Conservation (phyloP, 768 basidiomycete species). For the Amyloporia xantha region DNA sequence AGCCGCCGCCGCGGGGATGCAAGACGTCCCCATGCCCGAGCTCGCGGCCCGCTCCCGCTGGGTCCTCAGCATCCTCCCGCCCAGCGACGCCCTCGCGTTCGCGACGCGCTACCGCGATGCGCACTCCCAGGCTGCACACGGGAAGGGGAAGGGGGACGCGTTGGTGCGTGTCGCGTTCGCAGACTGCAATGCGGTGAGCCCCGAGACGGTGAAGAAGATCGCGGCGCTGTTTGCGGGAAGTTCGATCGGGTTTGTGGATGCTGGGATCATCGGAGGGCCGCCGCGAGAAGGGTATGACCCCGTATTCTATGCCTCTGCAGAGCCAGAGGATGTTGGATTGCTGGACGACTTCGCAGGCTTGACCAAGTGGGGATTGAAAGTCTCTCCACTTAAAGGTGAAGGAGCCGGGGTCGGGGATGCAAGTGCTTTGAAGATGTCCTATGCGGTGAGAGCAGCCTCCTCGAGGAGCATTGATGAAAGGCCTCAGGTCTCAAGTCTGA, state of each 20-base stretch:
- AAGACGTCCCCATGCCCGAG: slow-evolving; percentile 31
- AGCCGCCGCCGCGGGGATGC: slow-evolving; percentile 46
- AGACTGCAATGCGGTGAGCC: slow-evolving; percentile 56
- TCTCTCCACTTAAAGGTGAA: slow-evolving; percentile 39
- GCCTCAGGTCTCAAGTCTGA: neutral
- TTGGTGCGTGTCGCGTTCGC: slow-evolving; percentile 30
- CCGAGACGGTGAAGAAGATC: slow-evolving; percentile 42
- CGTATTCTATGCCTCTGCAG: slow-evolving; percentile 48
- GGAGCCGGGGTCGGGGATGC: slow-evolving; percentile 48
- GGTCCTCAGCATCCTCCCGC: slow-evolving; percentile 54
- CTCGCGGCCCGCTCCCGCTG: slow-evolving; percentile 34
- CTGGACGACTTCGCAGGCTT: slow-evolving; percentile 35
- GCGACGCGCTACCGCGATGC: slow-evolving; percentile 34
- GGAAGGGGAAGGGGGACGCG: neutral
- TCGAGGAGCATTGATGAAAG: neutral
- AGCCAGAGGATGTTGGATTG: slow-evolving; percentile 22
- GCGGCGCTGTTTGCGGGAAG: slow-evolving; percentile 36
- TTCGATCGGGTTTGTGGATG: slow-evolving; percentile 44
- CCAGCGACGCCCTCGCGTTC: slow-evolving; percentile 41
- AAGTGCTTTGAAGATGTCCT: slow-evolving; percentile 60
- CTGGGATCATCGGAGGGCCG: slow-evolving; percentile 50
- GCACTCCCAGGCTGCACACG: slow-evolving; percentile 9
- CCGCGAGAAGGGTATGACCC: slow-evolving; percentile 44
- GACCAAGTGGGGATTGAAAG: slow-evolving; percentile 38
- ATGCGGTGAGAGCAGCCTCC: slow-evolving; percentile 37